A percentile compares a stretch with the other conserved stretches of the same genome.
Conservation (phyloP, 208 protist genomes). For the Crithidia thermophila region DNA sequence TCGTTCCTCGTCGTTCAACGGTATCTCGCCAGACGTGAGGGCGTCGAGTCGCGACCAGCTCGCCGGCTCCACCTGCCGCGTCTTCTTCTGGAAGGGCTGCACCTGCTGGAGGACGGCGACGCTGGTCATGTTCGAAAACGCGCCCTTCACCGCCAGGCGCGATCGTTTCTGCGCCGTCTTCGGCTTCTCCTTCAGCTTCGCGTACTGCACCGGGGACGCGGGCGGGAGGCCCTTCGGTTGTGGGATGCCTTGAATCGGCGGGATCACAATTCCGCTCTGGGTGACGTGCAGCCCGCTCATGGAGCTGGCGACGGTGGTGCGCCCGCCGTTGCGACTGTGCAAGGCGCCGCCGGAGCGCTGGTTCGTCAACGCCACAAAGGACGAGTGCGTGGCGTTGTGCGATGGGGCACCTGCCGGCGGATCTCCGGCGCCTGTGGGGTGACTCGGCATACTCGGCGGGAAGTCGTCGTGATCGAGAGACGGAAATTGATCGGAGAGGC, state of each 20-base stretch:
- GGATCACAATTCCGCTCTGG: slow-evolving; percentile 4
- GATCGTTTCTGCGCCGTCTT: background rate
- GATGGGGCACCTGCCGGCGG: too few relatives aligned
- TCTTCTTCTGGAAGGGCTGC: slow-evolving; percentile 15
- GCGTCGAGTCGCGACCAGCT: slow-evolving; percentile 20
- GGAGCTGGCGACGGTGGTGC: background rate
- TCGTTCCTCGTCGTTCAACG: background rate
- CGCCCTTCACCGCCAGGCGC: slow-evolving; percentile 21
- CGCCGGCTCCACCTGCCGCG: slow-evolving; percentile 26
- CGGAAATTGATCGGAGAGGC: background rate
- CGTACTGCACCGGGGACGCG: slow-evolving; percentile 1
- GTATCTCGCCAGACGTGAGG: background rate
- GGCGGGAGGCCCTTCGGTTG: slow-evolving; percentile 1
- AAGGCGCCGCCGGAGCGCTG: slow-evolving; percentile 7
- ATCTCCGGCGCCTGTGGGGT: too few relatives aligned
- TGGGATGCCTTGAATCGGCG: slow-evolving; percentile 23
- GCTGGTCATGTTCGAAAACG: slow-evolving; percentile 35
- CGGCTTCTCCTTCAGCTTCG: slow-evolving; percentile 19
- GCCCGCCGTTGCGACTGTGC: slow-evolving; percentile 3
- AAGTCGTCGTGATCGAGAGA: background rate
- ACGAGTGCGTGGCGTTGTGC: background rate
- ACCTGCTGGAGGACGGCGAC: slow-evolving; percentile 28
- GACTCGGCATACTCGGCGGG: too few relatives aligned
- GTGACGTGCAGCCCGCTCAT: slow-evolving; percentile 6
- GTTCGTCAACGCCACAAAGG: background rate